phyloP scores from a whole-genome alignment of 2,329 filamentous ascomycete species.

The Phyllachora maydis region DNA sequence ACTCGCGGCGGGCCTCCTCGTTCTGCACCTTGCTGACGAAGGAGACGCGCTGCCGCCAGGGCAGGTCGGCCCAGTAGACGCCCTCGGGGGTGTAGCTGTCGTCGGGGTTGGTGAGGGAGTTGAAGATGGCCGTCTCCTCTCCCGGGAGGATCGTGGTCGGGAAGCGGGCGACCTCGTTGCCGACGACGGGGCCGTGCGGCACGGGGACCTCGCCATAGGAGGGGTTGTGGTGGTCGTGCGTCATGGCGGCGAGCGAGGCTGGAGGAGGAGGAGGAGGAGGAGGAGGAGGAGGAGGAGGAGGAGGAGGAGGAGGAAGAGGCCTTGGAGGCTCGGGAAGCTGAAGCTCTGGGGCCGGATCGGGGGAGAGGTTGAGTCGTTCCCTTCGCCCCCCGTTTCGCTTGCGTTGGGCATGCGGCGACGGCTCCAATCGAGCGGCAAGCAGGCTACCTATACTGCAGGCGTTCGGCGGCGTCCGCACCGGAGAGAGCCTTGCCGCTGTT shows the following conservation, averaged over 20 bases:
- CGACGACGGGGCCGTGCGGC: constrained; percentile 28
- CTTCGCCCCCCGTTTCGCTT: no score
- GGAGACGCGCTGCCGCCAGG: constrained; percentile 42
- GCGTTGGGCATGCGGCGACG: no score
- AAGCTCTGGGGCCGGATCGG: neutral
- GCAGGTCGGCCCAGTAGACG: constrained; percentile 83
- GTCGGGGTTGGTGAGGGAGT: constrained; percentile 65
- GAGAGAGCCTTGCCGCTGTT: no score
- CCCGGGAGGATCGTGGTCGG: constrained; percentile 13
- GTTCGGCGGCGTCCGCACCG: no score
- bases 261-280: constrained; percentile 1
- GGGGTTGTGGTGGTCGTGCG: constrained; percentile 19
- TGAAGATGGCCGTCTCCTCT: constrained; percentile 43
- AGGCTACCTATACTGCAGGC: no score
- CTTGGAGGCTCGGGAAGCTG: no score
- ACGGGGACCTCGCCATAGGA: constrained; percentile 31
- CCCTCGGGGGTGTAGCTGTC: constrained; percentile 72
- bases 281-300: neutral
- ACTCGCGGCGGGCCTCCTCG: constrained; percentile 48
- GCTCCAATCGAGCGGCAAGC: no score
- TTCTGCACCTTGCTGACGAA: constrained; percentile 62
- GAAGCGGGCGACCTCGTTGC: constrained; percentile 25
- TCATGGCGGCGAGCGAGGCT: constrained; percentile 14
- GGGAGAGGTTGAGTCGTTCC: no score
- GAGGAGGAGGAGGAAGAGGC: neutral